Percentiles rank a stretch among this genome's conserved stretches.
Evolutionary conservation across 1,284 basidiomycete genomes (phyloP).

Genomic region (Rhodofomes roseus): DNA sequence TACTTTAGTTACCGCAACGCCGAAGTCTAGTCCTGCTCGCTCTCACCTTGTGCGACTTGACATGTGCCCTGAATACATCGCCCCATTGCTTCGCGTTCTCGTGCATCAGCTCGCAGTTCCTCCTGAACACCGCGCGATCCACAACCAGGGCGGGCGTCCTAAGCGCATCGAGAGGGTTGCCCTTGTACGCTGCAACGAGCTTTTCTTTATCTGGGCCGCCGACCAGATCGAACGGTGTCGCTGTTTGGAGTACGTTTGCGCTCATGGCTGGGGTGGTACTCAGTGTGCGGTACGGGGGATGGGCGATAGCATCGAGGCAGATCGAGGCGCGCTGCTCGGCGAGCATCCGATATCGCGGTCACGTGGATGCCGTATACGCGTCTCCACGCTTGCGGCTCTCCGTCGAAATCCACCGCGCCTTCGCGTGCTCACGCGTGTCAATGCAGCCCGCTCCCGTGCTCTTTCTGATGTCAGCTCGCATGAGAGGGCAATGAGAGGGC

Average conservation of each 20-base stretch:
- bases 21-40: not conserved
- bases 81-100: slow-evolving; percentile 59
- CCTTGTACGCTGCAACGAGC: slow-evolving; percentile 57
- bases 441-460: not conserved
- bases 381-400: not conserved
- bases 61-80: slow-evolving; percentile 73
- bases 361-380: not conserved
- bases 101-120: slow-evolving; percentile 75
- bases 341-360: not conserved
- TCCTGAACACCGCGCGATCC: slow-evolving; percentile 64
- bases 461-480: too few relatives aligned
- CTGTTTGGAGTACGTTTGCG: slow-evolving; percentile 36
- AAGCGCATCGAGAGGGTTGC: slow-evolving; percentile 53
- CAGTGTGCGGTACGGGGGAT: not conserved
- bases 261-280: slow-evolving; percentile 2
- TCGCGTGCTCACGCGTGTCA: not conserved
- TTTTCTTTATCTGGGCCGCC: slow-evolving; percentile 47
- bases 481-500: too few relatives aligned
- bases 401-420: not conserved
- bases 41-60: slow-evolving; percentile 79
- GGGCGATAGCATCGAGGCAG: not conserved
- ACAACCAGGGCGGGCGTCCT: slow-evolving; percentile 80
- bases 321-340: too few relatives aligned
- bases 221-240: slow-evolving; percentile 44
- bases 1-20: not conserved